Base-by-base conservation (phyloP, 2,329 filamentous ascomycete genomes). In the Colletotrichum tanaceti region DNA sequence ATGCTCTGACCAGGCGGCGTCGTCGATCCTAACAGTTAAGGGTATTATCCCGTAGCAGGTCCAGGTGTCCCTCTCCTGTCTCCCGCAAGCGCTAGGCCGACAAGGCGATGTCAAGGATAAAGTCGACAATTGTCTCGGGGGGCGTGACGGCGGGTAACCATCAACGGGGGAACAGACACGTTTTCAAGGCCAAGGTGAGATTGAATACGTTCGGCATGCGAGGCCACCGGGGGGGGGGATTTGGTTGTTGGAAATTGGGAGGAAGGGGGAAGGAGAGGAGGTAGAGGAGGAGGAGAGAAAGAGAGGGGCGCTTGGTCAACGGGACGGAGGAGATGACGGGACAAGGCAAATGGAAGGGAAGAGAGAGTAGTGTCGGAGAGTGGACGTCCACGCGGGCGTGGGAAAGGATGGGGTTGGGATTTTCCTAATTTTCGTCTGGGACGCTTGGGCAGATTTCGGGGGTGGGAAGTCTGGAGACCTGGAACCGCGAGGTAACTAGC, bases 401-500 rank as follows among this genome's bases (percentile, higher is more conserved):
- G 70, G 69, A 69, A 70, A 71, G 71, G 71, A 73, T 71, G 72
- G 73, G 74, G 73, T 72, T 73, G 73, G 74, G 67, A 70, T 72
- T 73, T 72, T 72, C 67, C 70, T 54, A 71, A 71, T 71, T 72
- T 72, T 73, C 70, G 71, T 52, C 62, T 67, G 66, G 61, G 59
- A 70, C 69, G 68, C 68, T 71, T 71, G 65, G 68, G 66, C 66
- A 64, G 50, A 57, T 64, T 64, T 67, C n/a, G 43, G 55, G 43
- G 60, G 70, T 57, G 66, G 64, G 52, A 47, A 63, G 55, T 58
- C 63, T 63, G 58, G 70, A 61, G 52, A 62, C 57, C 65, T 70
- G 62, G 62, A 63, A 65, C 49, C 41, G 49, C 28, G 44, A 55
- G 50, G 24, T 55, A 43, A 38, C 50, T 38, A 28, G 4, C 14